phyloP scores from a whole-genome alignment of 2,329 filamentous ascomycete genomes.

The Fusarium miscanthi region DNA sequence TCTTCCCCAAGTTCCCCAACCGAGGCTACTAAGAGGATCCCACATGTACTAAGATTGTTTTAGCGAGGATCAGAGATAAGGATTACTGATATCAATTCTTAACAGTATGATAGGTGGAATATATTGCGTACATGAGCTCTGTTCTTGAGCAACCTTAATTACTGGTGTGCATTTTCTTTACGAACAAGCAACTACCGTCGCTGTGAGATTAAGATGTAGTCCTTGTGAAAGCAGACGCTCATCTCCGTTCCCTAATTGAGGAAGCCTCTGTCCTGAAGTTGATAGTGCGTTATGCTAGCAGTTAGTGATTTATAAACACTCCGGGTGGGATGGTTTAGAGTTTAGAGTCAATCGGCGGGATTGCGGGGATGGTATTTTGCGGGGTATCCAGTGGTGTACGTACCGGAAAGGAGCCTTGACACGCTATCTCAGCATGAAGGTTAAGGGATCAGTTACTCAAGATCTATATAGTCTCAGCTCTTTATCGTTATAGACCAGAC shows the following conservation, averaged over 20 bases:
- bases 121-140: not conserved
- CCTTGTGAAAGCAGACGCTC: too few relatives aligned
- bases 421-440: too few relatives aligned
- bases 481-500: rapidly evolving
- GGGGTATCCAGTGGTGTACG: not conserved
- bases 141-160: not conserved
- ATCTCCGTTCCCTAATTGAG: not conserved
- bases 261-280: rapidly evolving
- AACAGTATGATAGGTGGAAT: not conserved
- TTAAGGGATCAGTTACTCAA: rapidly evolving
- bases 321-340: not conserved
- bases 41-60: not conserved
- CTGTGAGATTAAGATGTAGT: too few relatives aligned
- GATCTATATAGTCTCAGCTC: not conserved
- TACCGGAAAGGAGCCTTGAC: not conserved
- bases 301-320: not conserved
- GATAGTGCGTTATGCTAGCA: not conserved
- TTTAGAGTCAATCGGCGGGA: not conserved
- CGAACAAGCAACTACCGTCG: too few relatives aligned
- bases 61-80: not conserved
- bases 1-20: not conserved
- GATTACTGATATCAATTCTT: not conserved
- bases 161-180: too few relatives aligned
- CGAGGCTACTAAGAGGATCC: not conserved
- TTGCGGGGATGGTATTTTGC: not conserved